Percentiles rank a stretch among this genome's conserved stretches.
phyloP scores from a whole-genome alignment of 2,329 filamentous ascomycete genomes.

The Parastagonospora nodorum region DNA sequence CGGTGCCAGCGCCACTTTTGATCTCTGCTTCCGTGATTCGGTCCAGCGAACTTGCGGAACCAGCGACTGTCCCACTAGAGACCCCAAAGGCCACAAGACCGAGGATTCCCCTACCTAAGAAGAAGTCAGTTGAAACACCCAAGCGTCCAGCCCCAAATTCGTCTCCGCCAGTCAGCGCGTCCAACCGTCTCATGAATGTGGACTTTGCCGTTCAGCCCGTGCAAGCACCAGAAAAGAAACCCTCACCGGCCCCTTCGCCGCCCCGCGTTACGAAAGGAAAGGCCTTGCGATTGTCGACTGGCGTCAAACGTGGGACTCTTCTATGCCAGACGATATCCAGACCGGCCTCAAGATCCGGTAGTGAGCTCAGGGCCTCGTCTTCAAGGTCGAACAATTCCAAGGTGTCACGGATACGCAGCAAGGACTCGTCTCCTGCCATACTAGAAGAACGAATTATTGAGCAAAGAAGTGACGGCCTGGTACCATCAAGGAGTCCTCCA shows the following conservation, averaged over 20 bases:
- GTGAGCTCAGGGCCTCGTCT: constrained; percentile 2
- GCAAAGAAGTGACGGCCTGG: neutral
- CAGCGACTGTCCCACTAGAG: constrained; percentile 1
- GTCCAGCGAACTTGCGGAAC: constrained; percentile 2
- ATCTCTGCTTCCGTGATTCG: constrained; percentile 9
- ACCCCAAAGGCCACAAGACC: constrained; percentile 30
- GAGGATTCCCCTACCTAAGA: constrained; percentile 31
- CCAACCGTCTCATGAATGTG: constrained; percentile 45
- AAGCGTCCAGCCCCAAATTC: constrained; percentile 31
- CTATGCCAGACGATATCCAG: constrained; percentile 48
- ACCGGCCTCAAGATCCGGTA: constrained; percentile 6
- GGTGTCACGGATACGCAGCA: constrained; percentile 1
- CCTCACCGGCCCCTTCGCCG: constrained; percentile 17
- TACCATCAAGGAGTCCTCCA: neutral
- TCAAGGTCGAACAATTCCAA: constrained; percentile 1
- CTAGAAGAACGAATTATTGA: neutral
- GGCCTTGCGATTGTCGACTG: constrained; percentile 45
- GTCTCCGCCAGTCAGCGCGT: constrained; percentile 45
- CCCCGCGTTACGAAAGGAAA: constrained; percentile 35
- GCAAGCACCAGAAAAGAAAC: constrained; percentile 8
- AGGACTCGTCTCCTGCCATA: constrained; percentile 2
- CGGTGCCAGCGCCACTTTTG: neutral
- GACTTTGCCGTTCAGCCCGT: constrained; percentile 27
- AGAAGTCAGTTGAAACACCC: constrained; percentile 29
- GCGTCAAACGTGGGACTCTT: constrained; percentile 49